Percentiles rank a stretch among this genome's conserved stretches.
These are phyloP conservation scores for Botryotinia convoluta DNA, from an alignment of 2,329 filamentous ascomycete genomes.

Conservation along the genomic window DNA sequence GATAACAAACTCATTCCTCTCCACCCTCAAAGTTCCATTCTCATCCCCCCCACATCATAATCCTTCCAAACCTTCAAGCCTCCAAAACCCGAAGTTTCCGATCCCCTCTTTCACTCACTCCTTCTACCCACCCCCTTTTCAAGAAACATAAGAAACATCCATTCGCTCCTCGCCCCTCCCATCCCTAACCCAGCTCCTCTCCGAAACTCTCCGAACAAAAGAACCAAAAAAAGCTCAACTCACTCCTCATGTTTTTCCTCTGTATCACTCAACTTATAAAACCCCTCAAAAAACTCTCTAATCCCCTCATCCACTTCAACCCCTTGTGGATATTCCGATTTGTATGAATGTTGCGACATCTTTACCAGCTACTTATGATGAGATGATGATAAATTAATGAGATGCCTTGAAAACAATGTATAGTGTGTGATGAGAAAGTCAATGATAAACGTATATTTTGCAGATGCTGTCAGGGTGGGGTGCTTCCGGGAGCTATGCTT, in stretches of 20 bases:
- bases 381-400: background rate
- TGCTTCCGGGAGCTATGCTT: background rate
- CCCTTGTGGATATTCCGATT: background rate
- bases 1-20: background rate
- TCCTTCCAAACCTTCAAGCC: background rate
- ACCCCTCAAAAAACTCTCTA: slow-evolving; percentile 66
- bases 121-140: background rate
- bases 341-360: background rate
- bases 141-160: background rate
- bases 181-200: background rate
- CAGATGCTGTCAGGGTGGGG: background rate
- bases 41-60: background rate
- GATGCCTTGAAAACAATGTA: background rate
- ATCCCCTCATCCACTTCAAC: slow-evolving; percentile 54
- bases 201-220: background rate
- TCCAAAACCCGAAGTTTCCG: background rate
- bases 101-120: background rate
- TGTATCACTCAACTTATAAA: slow-evolving; percentile 53
- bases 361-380: background rate
- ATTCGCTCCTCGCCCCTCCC: background rate
- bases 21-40: background rate
- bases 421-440: background rate
- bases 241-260: slow-evolving; percentile 44
- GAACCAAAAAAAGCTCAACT: slow-evolving; percentile 41
- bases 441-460: background rate